These are phyloP conservation scores for Scheffersomyces parashehatae DNA, from an alignment of 1,139 yeast species.

Conservation along the genomic window DNA sequence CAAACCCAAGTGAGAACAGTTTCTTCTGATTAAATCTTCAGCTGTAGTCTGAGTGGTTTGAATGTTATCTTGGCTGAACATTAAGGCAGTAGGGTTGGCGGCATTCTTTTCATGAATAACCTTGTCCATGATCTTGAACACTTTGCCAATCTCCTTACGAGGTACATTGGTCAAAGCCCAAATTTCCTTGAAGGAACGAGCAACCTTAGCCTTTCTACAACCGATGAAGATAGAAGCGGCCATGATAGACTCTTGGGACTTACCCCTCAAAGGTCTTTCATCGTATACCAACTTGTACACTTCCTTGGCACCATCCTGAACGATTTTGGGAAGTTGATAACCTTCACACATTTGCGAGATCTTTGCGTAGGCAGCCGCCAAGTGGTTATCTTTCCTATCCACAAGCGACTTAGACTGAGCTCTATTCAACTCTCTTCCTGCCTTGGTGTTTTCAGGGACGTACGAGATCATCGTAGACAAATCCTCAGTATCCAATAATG, in stretches of 20 bases:
- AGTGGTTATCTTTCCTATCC: conserved; percentile 83
- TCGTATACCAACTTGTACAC: conserved; percentile 91
- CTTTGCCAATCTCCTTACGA: conserved; percentile 89
- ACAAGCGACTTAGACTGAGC: conserved; percentile 86
- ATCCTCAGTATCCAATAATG: conserved; percentile 87
- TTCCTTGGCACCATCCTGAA: conserved; percentile 96
- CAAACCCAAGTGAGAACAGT: conserved; percentile 92
- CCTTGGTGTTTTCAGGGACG: conserved; percentile 72
- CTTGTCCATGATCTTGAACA: conserved; percentile 77
- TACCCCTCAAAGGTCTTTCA: conserved; percentile 83
- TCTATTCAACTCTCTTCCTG: conserved; percentile 84
- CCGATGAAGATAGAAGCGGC: conserved; percentile 96
- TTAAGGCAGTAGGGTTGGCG: conserved; percentile 41
- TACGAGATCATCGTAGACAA: conserved; percentile 90
- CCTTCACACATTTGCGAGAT: conserved; percentile 98
- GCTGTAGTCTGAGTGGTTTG: conserved; percentile 90
- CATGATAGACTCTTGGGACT: conserved; percentile 91
- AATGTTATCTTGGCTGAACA: conserved; percentile 53
- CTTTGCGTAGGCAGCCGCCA: conserved; percentile 86
- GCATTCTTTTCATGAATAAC: conserved; percentile 69
- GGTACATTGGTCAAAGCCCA: conserved; percentile 96
- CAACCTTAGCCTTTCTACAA: conserved; percentile 91
- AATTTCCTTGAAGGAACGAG: conserved; percentile 93
- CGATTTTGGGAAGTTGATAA: conserved; percentile 89
- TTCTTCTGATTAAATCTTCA: conserved; percentile 92